Evolutionary conservation across 2,329 filamentous ascomycete genomes (phyloP).

Genomic region (Pseudogymnoascus sp.): DNA sequence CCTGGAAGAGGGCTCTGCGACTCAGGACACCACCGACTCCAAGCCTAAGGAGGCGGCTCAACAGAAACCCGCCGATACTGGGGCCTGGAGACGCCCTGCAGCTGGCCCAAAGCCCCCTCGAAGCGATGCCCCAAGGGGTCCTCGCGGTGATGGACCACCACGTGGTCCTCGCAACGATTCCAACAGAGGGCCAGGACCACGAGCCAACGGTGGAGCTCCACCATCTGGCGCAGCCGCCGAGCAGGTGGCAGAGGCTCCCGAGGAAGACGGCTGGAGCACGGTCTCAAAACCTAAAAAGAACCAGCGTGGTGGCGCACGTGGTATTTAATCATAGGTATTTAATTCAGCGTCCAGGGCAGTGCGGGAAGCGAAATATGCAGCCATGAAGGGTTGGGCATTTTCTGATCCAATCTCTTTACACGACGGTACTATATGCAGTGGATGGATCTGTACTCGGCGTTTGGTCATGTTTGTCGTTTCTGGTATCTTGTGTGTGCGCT

Average conservation of each 20-base stretch:
- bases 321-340: constrained; percentile 25
- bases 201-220: constrained; percentile 36
- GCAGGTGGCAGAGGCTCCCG: constrained; percentile 31
- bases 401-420: constrained; percentile 6
- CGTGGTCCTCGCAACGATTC: constrained; percentile 35
- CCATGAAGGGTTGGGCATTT: constrained; percentile 7
- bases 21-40: constrained; percentile 34
- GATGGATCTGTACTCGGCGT: constrained; percentile 7
- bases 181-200: constrained; percentile 27
- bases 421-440: constrained; percentile 8
- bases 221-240: constrained; percentile 31
- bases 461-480: constrained; percentile 7
- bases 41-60: constrained; percentile 38
- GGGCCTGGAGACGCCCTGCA: constrained; percentile 50
- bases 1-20: constrained; percentile 27
- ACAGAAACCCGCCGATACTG: constrained; percentile 47
- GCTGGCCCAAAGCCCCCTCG: constrained; percentile 30
- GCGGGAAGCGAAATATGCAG: constrained; percentile 1
- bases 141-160: constrained; percentile 30
- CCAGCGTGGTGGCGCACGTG: constrained; percentile 27
- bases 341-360: constrained; percentile 1
- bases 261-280: constrained; percentile 58
- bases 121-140: constrained; percentile 30
- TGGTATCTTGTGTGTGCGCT: constrained; percentile 5
- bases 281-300: constrained; percentile 35